Conservation (phyloP, 2,329 filamentous ascomycete species). For the Didymella glomerata region DNA sequence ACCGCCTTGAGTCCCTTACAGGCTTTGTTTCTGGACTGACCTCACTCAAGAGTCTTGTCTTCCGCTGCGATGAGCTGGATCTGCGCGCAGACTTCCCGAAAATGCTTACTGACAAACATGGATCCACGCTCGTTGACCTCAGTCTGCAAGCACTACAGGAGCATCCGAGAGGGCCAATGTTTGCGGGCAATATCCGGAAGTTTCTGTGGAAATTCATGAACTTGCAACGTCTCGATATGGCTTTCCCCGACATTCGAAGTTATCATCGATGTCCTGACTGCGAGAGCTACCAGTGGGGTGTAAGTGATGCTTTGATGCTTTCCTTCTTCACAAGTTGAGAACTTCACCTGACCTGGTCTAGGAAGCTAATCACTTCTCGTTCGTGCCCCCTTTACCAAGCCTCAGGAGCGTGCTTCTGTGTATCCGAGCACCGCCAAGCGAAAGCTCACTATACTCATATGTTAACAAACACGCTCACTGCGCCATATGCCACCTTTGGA, state of each 20-base stretch:
- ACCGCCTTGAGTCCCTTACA: not conserved
- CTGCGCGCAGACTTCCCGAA: not conserved
- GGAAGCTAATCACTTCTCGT: conserved; percentile 5
- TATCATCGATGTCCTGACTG: conserved; percentile 7
- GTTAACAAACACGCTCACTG: conserved; percentile 22
- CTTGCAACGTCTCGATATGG: conserved; percentile 4
- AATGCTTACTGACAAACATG: not conserved
- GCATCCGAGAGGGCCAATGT: not conserved
- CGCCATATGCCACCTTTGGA: conserved; percentile 18
- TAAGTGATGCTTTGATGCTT: not conserved
- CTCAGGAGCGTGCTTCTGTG: conserved; percentile 9
- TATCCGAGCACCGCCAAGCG: conserved; percentile 1
- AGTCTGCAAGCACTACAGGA: conserved; percentile 2
- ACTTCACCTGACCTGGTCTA: not conserved
- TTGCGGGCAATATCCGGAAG: conserved; percentile 4
- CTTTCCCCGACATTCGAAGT: conserved; percentile 2
- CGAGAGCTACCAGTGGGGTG: conserved; percentile 3
- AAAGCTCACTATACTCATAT: not conserved
- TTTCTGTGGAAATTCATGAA: conserved; percentile 2
- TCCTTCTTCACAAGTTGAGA: not conserved
- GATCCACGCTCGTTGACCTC: not conserved
- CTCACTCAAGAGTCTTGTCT: not conserved
- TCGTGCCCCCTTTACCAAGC: conserved; percentile 4
- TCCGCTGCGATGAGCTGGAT: conserved; percentile 2
- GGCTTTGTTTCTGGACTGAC: not conserved